Evolutionary conservation across 176 grass and related monocot species (phyloP).

Genomic region (Alopecurus myosuroides): DNA sequence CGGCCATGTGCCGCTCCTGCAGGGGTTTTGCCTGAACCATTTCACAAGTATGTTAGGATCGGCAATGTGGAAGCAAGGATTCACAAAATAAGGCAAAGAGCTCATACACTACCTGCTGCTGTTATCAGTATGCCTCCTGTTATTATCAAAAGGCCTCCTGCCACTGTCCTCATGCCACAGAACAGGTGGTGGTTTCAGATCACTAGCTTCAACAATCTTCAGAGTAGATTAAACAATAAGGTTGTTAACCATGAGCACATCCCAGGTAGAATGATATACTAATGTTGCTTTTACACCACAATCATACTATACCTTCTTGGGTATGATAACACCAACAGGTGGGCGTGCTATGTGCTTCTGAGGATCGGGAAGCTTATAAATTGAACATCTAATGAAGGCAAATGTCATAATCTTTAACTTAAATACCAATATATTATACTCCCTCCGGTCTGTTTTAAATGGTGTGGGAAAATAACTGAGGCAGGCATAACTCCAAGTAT

Average conservation of each 20-base stretch:
- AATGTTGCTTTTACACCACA: not conserved
- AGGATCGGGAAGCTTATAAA: conserved; percentile 89
- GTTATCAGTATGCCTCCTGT: conserved; percentile 57
- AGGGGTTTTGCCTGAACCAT: conserved; percentile 69
- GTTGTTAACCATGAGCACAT: not conserved
- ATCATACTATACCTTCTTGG: conserved; percentile 70
- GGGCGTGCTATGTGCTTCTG: conserved; percentile 82
- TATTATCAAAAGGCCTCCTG: conserved; percentile 62
- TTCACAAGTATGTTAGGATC: conserved; percentile 9
- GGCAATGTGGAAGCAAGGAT: not conserved
- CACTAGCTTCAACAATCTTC: conserved; percentile 69
- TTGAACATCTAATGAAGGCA: conserved; percentile 61
- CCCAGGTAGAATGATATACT: not conserved
- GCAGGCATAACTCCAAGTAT: too few species aligned
- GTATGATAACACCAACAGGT: conserved; percentile 80
- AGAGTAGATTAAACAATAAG: conserved; percentile 27
- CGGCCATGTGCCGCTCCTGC: conserved; percentile 59
- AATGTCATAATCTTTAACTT: conserved; percentile 20
- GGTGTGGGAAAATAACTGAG: too few species aligned
- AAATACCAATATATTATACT: not conserved
- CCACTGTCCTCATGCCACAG: conserved; percentile 97
- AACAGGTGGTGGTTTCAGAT: conserved; percentile 90
- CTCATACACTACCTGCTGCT: conserved; percentile 31
- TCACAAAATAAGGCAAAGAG: not conserved
- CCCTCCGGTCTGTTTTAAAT: too few species aligned